Evolutionary conservation across 2,329 filamentous ascomycete species (phyloP), one percentile per base, ranked within the genome.

Genomic region (Tothia fuscella): DNA sequence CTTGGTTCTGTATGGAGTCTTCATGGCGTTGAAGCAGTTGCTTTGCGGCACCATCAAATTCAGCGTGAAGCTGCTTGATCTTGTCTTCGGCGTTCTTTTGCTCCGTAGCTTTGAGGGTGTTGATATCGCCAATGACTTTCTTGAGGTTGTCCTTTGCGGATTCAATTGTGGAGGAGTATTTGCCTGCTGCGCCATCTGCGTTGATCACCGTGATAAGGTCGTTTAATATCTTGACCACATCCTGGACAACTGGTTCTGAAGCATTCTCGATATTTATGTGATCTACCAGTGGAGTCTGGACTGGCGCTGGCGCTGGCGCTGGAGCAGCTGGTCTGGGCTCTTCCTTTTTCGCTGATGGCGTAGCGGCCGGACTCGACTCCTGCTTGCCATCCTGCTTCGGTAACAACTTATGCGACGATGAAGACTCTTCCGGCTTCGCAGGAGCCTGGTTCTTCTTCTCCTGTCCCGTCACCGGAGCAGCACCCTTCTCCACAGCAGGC

Each of bases 121-220:
- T 71, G 56, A 98, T 86, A 63, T 88, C 82, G 46, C 71, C 65
- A 47, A 86, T 84, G 42, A 96, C 80, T 60, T 79, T 81, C 56
- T 72, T 65, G 39, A 96, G 70, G 50, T 93, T 82, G 41, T 72
- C 69, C 71, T 95, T 96, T 48, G 89, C 88, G 68, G 91, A 88
- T 51, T 73, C 68, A 45, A 98, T 78, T 1, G 86, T 80, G 3
- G 75, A 72, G 40, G 76, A 78, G 63, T 91, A 94, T 60, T 82
- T 86, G 51, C 72, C 72, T 48, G 80, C 76, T 44, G 84, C 76
- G 47, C 80, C 76, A 58, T 94, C 89, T 44, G 83, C 82, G 60
- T 95, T 94, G 58, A 95, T 80, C 35, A 93, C 85, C 6, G 84
- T 79, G 56, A 98, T 94, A 53, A 98, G 81, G 61, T 93, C 86